Evolutionary conservation across 2,329 filamentous ascomycete species (phyloP), one percentile per base, ranked within the genome.

Genomic region (Colletotrichum sp.): DNA sequence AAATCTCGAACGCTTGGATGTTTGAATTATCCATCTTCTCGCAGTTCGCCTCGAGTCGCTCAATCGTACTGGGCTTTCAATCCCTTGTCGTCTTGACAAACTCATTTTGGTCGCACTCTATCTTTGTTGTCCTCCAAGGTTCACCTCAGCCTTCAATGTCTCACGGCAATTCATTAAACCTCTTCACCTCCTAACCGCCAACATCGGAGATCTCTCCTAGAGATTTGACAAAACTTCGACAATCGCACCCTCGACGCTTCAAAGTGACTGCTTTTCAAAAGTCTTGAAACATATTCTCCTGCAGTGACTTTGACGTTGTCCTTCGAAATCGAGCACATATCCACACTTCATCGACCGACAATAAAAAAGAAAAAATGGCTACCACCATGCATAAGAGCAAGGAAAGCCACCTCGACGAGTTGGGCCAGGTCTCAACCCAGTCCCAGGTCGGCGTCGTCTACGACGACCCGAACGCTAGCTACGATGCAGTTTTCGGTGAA

Each of bases 401-500:
- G 34, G 70, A 76, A n/a, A 36, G 26, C 49, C 30, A 75, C 21
- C 10, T 75, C 24, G 74, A 74, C 49, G 74, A 39, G 34, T 32
- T 76, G 57, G 74, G 64, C 7, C 57, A 55, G 15, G 44, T 69
- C 59, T 57, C 68, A 12, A 72, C 57, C 12, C 39, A 59, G 15
- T 72, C 76, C 21, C 68, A 77, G 18, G 30, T 28, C 30, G 76
- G 72, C 21, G 72, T 76, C 15, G 69, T 77, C 21, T 34, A 65
- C 6, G 76, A 72, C 24, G 72, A 76, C 49, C 59, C 57, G 5
- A 44, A 30, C 21, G 32, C 57, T 21, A 44, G 57, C 18, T 80
- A 82, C 63, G 81, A 83, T 66, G 81, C 81, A 62, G 81, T 83
- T 39, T 83, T 83, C 72, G 81, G 81, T 39, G 79, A 82, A 52